Evolutionary conservation across 2,329 filamentous ascomycete species (phyloP), one percentile per base, ranked within the genome.

Genomic region (Cercospora sesami): DNA sequence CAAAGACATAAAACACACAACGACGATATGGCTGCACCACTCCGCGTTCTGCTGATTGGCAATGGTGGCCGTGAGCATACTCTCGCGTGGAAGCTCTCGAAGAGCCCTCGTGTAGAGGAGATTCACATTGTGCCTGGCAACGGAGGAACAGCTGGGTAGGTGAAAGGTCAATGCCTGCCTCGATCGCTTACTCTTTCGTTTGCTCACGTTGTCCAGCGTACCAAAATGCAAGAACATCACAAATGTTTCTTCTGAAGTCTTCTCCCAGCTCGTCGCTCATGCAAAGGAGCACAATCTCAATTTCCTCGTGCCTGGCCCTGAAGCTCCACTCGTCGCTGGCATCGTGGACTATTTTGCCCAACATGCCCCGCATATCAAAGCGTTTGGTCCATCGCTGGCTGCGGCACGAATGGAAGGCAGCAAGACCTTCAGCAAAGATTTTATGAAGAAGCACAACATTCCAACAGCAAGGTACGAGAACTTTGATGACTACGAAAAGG

Each of bases 351-450:
- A 90, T 82, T 98, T 98, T 83, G 85, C 87, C 18, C 61, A 75
- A 61, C 68, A 80, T 72, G 71, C 74, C 2, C 74, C 76, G n/a
- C 65, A 74, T 48, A 93, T 97, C 77, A 86, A 87, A 74, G 90
- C 89, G 80, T 98, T 97, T 77, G 95, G 94, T 1, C 95, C 95
- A 5, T 91, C 89, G 66, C 89, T 91, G 81, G 88, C 88, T 60
- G 94, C 95, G 23, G 94, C 95, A 18, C 87, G 87, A 55, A 92
- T 99, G 86, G 95, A 99, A 81, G 95, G 95, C 68, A 96, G 92
- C 82, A 99, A 99, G 84, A 92, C 94, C 10, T 98, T 96, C 80
- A 93, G 92, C 70, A 99, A 99, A 79, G 94, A 98, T 80, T 98
- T 98, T 78, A 99, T 98, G 95, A 90, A 91, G 80, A 89, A 90